Evolutionary conservation across 768 basidiomycete genomes (phyloP).

Genomic region (Boletus coccyginus): DNA sequence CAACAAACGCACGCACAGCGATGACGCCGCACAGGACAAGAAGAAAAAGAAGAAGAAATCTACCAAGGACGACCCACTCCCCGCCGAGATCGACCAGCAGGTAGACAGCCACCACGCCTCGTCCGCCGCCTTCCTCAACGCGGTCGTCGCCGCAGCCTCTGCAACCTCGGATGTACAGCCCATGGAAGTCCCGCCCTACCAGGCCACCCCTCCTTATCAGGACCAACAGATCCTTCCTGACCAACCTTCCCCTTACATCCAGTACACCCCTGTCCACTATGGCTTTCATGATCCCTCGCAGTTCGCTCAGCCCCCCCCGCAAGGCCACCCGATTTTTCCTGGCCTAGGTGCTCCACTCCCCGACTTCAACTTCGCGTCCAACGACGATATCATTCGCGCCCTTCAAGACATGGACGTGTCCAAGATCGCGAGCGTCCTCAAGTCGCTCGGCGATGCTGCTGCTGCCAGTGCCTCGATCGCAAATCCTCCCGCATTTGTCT

Average conservation of each 20-base stretch:
- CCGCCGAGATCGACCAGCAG: slow-evolving; percentile 26
- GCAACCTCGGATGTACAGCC: slow-evolving; percentile 40
- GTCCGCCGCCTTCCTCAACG: slow-evolving; percentile 58
- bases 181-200: slow-evolving; percentile 25
- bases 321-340: slow-evolving; percentile 29
- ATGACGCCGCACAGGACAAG: slow-evolving; percentile 19
- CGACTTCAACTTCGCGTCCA: slow-evolving; percentile 49
- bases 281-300: slow-evolving; percentile 28
- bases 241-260: slow-evolving; percentile 25
- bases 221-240: slow-evolving; percentile 31
- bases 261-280: slow-evolving; percentile 31
- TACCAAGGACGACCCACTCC: slow-evolving; percentile 32
- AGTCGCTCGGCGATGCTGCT: slow-evolving; percentile 59
- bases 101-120: slow-evolving; percentile 43
- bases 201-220: slow-evolving; percentile 34
- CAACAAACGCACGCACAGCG: slow-evolving; percentile 35
- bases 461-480: slow-evolving; percentile 36
- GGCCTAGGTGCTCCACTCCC: slow-evolving; percentile 24
- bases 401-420: slow-evolving; percentile 68
- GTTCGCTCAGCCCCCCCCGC: slow-evolving; percentile 25
- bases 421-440: slow-evolving; percentile 66
- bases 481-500: slow-evolving; percentile 19
- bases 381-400: slow-evolving; percentile 71
- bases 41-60: slow-evolving; percentile 35
- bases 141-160: slow-evolving; percentile 65